Percentiles rank a stretch among this genome's conserved stretches.
These are phyloP conservation scores for Aplosporella prunicola DNA, from an alignment of 2,329 filamentous ascomycete genomes.

Conservation along the genomic window DNA sequence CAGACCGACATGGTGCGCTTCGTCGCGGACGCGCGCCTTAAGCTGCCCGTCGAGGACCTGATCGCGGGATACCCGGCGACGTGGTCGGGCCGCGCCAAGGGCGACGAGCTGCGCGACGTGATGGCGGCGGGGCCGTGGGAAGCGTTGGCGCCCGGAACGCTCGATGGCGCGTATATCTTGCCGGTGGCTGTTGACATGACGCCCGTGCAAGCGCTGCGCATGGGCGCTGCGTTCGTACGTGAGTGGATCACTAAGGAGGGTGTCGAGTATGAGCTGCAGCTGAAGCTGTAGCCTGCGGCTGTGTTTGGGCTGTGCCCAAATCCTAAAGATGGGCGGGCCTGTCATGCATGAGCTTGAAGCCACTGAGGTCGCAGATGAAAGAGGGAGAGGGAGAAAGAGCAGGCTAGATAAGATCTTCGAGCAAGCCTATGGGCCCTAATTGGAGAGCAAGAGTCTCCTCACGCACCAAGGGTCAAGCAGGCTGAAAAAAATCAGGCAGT, in stretches of 20 bases:
- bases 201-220: constrained; percentile 36
- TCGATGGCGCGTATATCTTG: constrained; percentile 31
- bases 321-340: no score
- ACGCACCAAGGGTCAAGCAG: no score
- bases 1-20: constrained; percentile 3
- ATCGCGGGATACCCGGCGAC: constrained; percentile 29
- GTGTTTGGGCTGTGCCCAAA: no score
- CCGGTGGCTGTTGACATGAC: constrained; percentile 32
- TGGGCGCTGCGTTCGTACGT: constrained; percentile 31
- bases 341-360: no score
- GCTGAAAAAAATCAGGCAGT: no score
- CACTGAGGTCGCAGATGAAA: no score
- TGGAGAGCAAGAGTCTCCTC: no score
- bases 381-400: no score
- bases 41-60: constrained; percentile 27
- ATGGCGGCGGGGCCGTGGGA: constrained; percentile 19
- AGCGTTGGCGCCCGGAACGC: constrained; percentile 23
- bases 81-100: constrained; percentile 19
- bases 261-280: constrained; percentile 10
- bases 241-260: constrained; percentile 29
- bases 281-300: constrained; percentile 8
- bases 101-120: not conserved
- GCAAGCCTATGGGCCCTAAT: no score
- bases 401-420: no score
- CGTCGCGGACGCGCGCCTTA: constrained; percentile 5